Evolutionary conservation across 345 rosid species (phyloP), one percentile per base, ranked within the genome.

Genomic region (Draba incana): DNA sequence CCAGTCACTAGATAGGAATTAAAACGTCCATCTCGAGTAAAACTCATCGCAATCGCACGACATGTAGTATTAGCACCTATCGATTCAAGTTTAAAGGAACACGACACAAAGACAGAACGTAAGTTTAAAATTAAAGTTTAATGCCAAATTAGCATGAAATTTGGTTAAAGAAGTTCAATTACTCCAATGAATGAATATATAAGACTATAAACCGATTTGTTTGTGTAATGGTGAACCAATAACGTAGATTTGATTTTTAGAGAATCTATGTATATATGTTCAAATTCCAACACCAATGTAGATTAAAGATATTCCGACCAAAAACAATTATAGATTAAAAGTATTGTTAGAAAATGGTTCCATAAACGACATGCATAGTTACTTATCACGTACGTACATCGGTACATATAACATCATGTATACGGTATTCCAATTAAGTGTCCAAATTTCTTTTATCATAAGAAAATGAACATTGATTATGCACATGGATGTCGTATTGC

Each of bases 401-500:
- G 38, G 38, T 35, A 35, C 38, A 35, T 35, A 35, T 35, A 35
- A 35, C 38, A 35, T 35, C 38, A 31, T 15, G 8, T 46, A 15
- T 7, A 46, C 38, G 4, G 50, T 45, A 6, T 14, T 14, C 6
- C 23, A 28, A 2, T 28, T 28, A 28, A 28, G 30, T 28, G 1
- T 28, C 30, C 30, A 28, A 3, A 1, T 28, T 2, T 28, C 35
- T 31, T 31, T 31, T 31, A 7, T 31, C 35, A 31, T 5, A 31
- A 31, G 0, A 31, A 31, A 31, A 30, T 10, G 56, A 51, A 56
- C 28, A 56, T 37, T 56, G 61, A 16, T 35, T 56, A 10, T 45
- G 41, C 53, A 43, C 37, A 42, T 59, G 49, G 50, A 59, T 12
- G 35, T 41, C 24, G 37, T 13, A 58, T 58, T 23, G 47, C 20